Evolutionary conservation across 352 stramenopile genomes (phyloP), one percentile per base, ranked within the genome.

Genomic region (Saprolegnia diclina): DNA sequence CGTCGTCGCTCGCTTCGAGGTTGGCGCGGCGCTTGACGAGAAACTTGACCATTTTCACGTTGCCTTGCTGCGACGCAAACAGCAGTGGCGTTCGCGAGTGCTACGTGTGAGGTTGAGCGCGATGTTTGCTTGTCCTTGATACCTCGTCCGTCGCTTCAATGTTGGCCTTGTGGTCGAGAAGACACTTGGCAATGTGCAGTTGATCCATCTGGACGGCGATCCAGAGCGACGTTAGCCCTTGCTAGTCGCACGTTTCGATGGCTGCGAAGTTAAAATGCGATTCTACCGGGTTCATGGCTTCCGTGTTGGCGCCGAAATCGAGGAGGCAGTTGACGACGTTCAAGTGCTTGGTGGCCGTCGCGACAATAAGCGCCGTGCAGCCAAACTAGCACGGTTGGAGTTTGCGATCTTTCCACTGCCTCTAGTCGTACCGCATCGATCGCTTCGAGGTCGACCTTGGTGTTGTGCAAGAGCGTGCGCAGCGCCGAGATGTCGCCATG

Each of bases 111-210:
- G 16, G 4, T 5, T 22, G 0, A 40, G 16, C 13, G 5, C 22
- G 14, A 64, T 64, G 45, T 53, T 22, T n/a, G n/a, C n/a, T 24
- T 35, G 10, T 14, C 26, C 2, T 5, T 26, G 18, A 24, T 56
- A 69, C 63, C 42, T 69, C 63, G 53, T 69, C 63, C 4, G 63
- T 62, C 1, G 63, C 54, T 22, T 69, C 63, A 24, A 69, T 52
- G 22, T 52, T 52, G 18, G 63, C 63, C 4, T 42, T 52, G 37
- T 69, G 63, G 21, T 69, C 63, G 7, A 69, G 38, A n/a, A 69
- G 45, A 46, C 63, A 69, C 35, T 69, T 69, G 45, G 63, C 63
- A 46, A 69, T 69, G 53, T 69, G 63, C 3, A 69, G n/a, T 9
- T 69, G 63, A 44, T 52, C 50, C 63, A 69, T 59, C 13, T 69